phyloP scores from a whole-genome alignment of 257 asterid genomes.

The Hygrophila difformis region DNA sequence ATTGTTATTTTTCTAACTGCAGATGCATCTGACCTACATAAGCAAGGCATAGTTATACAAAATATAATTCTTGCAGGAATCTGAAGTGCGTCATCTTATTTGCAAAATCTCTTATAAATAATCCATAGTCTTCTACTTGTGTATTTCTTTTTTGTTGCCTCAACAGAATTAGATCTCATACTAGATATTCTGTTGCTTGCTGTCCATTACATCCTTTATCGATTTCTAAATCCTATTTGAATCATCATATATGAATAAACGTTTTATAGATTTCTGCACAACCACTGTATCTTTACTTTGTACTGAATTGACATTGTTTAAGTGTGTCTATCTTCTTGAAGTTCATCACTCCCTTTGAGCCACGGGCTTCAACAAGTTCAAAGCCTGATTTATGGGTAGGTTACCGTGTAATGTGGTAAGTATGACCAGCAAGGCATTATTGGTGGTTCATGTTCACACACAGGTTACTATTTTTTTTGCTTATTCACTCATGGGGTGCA shows the following conservation, averaged over 20 bases:
- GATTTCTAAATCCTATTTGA: conserved; percentile 37
- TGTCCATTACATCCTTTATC: conserved; percentile 19
- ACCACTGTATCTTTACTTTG: conserved; percentile 30
- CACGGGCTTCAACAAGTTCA: conserved; percentile 26
- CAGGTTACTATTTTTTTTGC: conserved; percentile 7
- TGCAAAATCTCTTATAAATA: conserved; percentile 28
- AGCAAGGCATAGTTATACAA: conserved; percentile 26
- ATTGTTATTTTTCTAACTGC: conserved; percentile 6
- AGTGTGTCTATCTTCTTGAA: background rate
- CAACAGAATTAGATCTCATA: conserved; percentile 48
- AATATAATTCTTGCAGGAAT: conserved; percentile 26
- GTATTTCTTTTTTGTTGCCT: conserved; percentile 11
- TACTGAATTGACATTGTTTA: background rate
- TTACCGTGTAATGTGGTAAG: conserved; percentile 22
- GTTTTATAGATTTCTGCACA: conserved; percentile 21
- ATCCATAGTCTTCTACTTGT: background rate
- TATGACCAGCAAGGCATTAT: too few relatives aligned
- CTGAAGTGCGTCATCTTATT: conserved; percentile 27
- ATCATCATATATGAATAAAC: conserved; percentile 25
- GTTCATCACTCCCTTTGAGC: conserved; percentile 41
- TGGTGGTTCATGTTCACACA: conserved; percentile 7
- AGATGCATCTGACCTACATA: too few relatives aligned
- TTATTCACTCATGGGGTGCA: conserved; percentile 12
- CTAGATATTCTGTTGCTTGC: conserved; percentile 71
- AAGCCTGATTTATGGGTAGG: conserved; percentile 22